These are phyloP conservation scores for Cryptosporidium felis DNA, from an alignment of 169 alveolate genomes.

Conservation along the genomic window DNA sequence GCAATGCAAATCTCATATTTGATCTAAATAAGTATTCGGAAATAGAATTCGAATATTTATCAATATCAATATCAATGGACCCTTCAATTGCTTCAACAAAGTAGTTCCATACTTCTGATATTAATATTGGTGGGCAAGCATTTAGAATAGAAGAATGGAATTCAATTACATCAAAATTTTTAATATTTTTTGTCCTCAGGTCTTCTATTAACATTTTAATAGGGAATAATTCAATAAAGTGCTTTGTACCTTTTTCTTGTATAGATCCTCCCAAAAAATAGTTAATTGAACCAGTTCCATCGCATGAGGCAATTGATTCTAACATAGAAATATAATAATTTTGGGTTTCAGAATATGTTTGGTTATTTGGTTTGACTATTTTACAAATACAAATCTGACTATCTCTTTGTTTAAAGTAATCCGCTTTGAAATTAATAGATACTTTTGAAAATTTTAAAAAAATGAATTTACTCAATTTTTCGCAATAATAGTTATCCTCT, in stretches of 20 bases:
- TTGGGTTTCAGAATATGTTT: not conserved
- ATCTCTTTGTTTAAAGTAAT: not conserved
- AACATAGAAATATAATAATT: slow-evolving; percentile 9
- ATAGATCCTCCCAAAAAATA: slow-evolving; percentile 47
- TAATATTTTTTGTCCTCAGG: not conserved
- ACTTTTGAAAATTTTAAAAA: slow-evolving; percentile 19
- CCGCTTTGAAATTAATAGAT: not conserved
- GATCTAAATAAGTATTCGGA: not conserved
- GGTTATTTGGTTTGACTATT: slow-evolving; percentile 28
- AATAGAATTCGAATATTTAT: not conserved
- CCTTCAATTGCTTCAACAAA: not conserved
- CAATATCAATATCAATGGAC: not conserved
- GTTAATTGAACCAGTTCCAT: slow-evolving; percentile 9
- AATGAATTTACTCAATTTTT: not conserved
- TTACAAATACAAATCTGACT: slow-evolving; percentile 9
- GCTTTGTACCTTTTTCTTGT: slow-evolving; percentile 7
- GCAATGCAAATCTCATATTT: not conserved
- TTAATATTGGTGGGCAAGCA: slow-evolving; percentile 15
- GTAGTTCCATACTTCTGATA: slow-evolving; percentile 22
- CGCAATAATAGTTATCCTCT: not conserved
- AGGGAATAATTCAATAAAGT: slow-evolving; percentile 12
- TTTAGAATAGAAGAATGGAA: slow-evolving; percentile 1
- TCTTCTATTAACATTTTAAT: not conserved
- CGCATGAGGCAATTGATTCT: not conserved
- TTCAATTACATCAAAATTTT: not conserved